These are phyloP conservation scores for Fermentozyma sake DNA, from an alignment of 1,139 yeast species.

Conservation along the genomic window DNA sequence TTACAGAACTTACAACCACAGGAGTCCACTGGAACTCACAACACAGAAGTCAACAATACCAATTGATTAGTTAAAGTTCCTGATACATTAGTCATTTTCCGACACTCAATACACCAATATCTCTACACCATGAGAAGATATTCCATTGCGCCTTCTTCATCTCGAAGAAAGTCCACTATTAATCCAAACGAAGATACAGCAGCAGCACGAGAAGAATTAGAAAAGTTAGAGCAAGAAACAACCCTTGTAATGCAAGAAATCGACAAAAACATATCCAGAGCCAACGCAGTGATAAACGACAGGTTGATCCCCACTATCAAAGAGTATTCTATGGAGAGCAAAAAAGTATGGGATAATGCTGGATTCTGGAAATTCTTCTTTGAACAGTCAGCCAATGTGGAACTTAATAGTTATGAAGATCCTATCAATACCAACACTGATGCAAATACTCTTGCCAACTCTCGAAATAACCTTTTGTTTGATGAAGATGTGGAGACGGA, in stretches of 20 bases:
- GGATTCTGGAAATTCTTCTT: conserved; percentile 73
- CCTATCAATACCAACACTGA: conserved; percentile 22
- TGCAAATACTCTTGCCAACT: conserved; percentile 15
- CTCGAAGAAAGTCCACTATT: conserved; percentile 33
- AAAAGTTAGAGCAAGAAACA: conserved; percentile 75
- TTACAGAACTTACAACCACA: no score
- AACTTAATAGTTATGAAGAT: conserved; percentile 55
- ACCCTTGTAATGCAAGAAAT: conserved; percentile 76
- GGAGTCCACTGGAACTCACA: no score
- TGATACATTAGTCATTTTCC: no score
- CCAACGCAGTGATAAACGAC: conserved; percentile 61
- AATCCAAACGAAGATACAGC: conserved; percentile 18
- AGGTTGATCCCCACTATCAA: conserved; percentile 58
- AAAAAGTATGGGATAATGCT: conserved; percentile 55
- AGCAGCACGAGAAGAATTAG: conserved; percentile 49
- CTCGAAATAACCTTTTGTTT: conserved; percentile 9
- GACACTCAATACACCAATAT: conserved; percentile 4
- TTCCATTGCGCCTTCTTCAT: conserved; percentile 37
- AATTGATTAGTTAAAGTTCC: no score
- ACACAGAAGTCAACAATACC: no score
- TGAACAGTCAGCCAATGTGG: conserved; percentile 72
- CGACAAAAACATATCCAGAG: conserved; percentile 63
- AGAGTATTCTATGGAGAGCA: conserved; percentile 51
- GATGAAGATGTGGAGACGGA: conserved; percentile 10
- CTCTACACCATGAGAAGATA: conserved; percentile 29